phyloP scores from a whole-genome alignment of 2,329 filamentous ascomycete genomes.

The Thielaviopsis ethacetica region DNA sequence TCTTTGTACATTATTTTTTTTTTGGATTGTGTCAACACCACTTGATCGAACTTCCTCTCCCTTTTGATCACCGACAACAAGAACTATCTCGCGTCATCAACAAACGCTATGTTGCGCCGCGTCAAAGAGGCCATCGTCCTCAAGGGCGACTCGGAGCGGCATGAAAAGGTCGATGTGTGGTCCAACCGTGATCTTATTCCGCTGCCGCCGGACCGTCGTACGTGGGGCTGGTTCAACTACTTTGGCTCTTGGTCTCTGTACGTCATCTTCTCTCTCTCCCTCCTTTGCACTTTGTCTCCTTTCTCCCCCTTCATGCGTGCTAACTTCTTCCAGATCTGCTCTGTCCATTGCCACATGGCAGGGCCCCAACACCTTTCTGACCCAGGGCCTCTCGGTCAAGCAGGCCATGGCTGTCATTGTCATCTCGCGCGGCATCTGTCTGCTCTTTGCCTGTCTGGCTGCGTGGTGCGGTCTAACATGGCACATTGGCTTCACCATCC shows the following conservation, averaged over 20 bases:
- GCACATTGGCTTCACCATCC: constrained; percentile 34
- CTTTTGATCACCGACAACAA: no score
- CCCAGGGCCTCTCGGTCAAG: constrained; percentile 29
- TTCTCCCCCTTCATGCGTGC: no score
- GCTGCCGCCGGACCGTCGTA: constrained; percentile 27
- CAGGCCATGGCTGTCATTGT: constrained; percentile 32
- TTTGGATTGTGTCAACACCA: no score
- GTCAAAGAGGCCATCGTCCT: constrained; percentile 21
- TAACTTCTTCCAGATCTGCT: constrained; percentile 13
- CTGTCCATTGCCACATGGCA: constrained; percentile 30
- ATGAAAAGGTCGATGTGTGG: constrained; percentile 32
- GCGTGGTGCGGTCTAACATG: constrained; percentile 31
- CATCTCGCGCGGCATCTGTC: constrained; percentile 25
- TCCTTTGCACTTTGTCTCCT: no score
- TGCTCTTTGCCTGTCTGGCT: constrained; percentile 26
- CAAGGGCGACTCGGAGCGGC: constrained; percentile 23
- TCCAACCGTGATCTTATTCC: constrained; percentile 28
- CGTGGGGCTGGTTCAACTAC: constrained; percentile 27
- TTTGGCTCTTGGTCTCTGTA: constrained; percentile 26
- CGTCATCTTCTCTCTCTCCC: constrained; percentile 13
- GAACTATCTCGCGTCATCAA: no score
- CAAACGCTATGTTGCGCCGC: constrained; percentile 7
- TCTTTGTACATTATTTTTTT: not conserved
- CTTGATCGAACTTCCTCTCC: no score
- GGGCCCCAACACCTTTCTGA: constrained; percentile 29